These are phyloP conservation scores for Silene coronaria DNA, from an alignment of 179 eudicot genomes.

Conservation along the genomic window DNA sequence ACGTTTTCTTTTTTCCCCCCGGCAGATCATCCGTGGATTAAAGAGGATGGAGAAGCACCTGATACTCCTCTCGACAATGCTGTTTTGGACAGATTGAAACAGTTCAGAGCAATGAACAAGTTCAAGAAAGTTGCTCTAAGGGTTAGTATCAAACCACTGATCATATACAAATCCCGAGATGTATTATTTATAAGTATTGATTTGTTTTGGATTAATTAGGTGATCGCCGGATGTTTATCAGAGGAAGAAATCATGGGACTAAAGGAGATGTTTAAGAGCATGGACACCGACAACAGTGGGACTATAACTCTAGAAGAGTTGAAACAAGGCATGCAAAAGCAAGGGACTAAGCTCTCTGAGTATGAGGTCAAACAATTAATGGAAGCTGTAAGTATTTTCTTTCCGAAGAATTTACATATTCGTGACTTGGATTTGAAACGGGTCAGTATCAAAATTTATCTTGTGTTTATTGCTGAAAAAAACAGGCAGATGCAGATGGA, in stretches of 20 bases:
- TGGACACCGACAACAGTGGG: constrained; percentile 72
- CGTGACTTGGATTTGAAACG: not conserved
- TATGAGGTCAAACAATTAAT: constrained; percentile 62
- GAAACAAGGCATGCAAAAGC: constrained; percentile 56
- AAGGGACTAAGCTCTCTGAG: constrained; percentile 63
- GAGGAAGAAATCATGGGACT: constrained; percentile 83
- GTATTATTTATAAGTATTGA: no score
- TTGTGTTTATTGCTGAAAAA: not conserved
- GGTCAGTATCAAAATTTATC: not conserved
- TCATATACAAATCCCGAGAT: no score
- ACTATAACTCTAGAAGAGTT: constrained; percentile 71
- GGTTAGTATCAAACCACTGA: constrained; percentile 28
- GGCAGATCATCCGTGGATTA: constrained; percentile 80
- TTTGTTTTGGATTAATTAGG: constrained; percentile 31
- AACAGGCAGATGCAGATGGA: constrained; percentile 77
- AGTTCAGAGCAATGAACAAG: constrained; percentile 73
- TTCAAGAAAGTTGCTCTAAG: constrained; percentile 77
- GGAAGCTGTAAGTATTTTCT: constrained; percentile 60
- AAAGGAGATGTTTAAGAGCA: constrained; percentile 71
- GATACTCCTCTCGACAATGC: constrained; percentile 77
- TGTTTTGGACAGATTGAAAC: constrained; percentile 56
- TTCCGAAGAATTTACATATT: not conserved
- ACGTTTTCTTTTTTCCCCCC: not conserved
- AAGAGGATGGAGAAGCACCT: constrained; percentile 82
- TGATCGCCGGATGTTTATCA: constrained; percentile 68